Base-by-base conservation (phyloP, 306 rosid genomes). In the barrel medic (Medicago truncatula) region DNA sequence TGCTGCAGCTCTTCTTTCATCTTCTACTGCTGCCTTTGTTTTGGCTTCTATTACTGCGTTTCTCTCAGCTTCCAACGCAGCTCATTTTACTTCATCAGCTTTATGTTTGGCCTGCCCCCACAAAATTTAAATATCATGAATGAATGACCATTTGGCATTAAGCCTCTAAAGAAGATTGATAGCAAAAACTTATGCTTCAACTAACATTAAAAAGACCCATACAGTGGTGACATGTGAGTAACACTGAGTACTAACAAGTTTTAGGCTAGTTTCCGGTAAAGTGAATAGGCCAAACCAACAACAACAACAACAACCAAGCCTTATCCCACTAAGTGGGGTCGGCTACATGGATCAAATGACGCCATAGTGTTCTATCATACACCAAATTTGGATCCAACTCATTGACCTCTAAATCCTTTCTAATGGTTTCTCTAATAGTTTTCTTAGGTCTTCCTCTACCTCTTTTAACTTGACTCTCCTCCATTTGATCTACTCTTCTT, bases 21-120 rank as follows among this genome's bases (percentile, higher is more conserved):
- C 96, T 83, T 92, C 97, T 72, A 36, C 57, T 67, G 84, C 84
- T 67, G 87, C 92, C 78, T 81, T 86, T 62, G 61, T 85, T 76
- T 86, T 81, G 47, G 90, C 93, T 76, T 91, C 93, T 44, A 76
- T 76, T 64, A 78, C 82, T 77, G 88, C 96, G 81, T 83, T 88
- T 58, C 71, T 85, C 82, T 93, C 91, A 79, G 91, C 89, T 85
- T 93, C 98, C 60, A 81, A 4, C 66, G 87, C 87, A 80, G 88
- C 93, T 82, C 68, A 87, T 78, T 88, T 86, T 73, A 89, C 88
- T 80, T 88, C 92, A 78, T 89, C 94, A 5, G 92, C 98, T 87
- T 78, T 91, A 56, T 68, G 73, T 83, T 88, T 90, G 53, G 86
- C 93, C 98, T 94, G 83, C 78, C 80, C 60, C 25, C 38, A 72